These are phyloP conservation scores for Abrus precatorius DNA, from an alignment of 306 rosid species.

Conservation along the genomic window DNA sequence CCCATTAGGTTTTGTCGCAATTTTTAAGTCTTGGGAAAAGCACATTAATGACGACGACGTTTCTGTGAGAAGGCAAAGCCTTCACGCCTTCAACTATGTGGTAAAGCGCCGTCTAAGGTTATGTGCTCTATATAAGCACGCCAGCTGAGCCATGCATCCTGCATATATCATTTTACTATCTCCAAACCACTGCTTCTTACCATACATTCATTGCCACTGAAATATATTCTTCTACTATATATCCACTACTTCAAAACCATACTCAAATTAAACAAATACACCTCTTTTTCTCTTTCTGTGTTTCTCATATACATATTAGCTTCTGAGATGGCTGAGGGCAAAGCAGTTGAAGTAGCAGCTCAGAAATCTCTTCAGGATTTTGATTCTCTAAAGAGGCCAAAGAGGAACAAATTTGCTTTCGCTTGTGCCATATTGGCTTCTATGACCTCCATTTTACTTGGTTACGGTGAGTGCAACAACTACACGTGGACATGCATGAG, in stretches of 20 bases:
- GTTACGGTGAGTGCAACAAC: slow-evolving; percentile 69
- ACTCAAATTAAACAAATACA: background rate
- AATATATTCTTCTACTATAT: background rate
- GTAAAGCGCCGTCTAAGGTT: background rate
- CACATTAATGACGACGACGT: background rate
- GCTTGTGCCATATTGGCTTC: slow-evolving; percentile 87
- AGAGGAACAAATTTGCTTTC: slow-evolving; percentile 67
- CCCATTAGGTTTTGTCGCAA: slow-evolving; percentile 1
- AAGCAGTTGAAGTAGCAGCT: slow-evolving; percentile 14
- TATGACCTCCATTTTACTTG: slow-evolving; percentile 86
- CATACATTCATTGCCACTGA: background rate
- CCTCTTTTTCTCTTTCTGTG: background rate
- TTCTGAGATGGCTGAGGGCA: slow-evolving; percentile 37
- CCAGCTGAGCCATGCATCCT: background rate
- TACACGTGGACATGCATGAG: background rate
- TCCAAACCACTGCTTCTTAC: background rate
- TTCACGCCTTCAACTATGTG: slow-evolving; percentile 4
- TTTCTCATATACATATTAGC: background rate
- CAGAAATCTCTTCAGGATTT: slow-evolving; percentile 55
- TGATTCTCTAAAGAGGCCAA: slow-evolving; percentile 59
- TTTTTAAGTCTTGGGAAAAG: background rate
- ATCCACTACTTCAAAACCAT: background rate
- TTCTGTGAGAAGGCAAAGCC: background rate
- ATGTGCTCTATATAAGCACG: slow-evolving; percentile 44
- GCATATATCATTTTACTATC: background rate